Evolutionary conservation across 1,284 basidiomycete genomes (phyloP), one percentile per base, ranked within the genome.

Genomic region (Ceratobasidium sp.): DNA sequence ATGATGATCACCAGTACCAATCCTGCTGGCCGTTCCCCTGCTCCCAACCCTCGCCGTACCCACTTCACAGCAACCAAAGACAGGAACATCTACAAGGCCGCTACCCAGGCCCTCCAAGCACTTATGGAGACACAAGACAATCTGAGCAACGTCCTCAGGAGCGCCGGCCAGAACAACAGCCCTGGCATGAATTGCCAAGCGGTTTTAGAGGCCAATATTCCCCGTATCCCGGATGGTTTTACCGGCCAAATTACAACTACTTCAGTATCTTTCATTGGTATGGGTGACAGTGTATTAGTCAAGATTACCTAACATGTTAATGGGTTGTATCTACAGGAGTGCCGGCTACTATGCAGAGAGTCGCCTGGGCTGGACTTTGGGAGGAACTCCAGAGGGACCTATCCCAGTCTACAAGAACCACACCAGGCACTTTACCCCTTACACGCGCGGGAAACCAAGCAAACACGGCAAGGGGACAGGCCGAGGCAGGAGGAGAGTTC

Each of bases 261-360:
- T 3, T 33, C 44, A n/a, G 15, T 15, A 42, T 42, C 63, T 18
- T 39, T 5, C 9, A 42, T 44, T 7, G 63, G 63, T 64, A 39
- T 4, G 12, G 39, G 33, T 26, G 26, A 33, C 13, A 3, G 1
- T 13, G 26, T 6, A 39, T 6, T 44, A 39, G 23, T 64, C 9
- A 15, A 64, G 13, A 44, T 64, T 44, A 42, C 23, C 15, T n/a
- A 64, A 20, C 18, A n/a, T 1, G 20, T 64, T 10, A 42, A 64
- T 39, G 63, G 63, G 26, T 44, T n/a, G 28, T 64, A 64, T 12
- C 3, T 42, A n/a, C 63, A 64, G 63, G 63, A 12, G 63, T 26
- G 9, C 58, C 9, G 3, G 58, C 55, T n/a, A 23, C 55, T 56
- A 18, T 18, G 7, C 20, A 56, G 55, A 18, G 55, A 18, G 26